phyloP scores from a whole-genome alignment of 352 stramenopile genomes.

The Phytophthora fragariae region DNA sequence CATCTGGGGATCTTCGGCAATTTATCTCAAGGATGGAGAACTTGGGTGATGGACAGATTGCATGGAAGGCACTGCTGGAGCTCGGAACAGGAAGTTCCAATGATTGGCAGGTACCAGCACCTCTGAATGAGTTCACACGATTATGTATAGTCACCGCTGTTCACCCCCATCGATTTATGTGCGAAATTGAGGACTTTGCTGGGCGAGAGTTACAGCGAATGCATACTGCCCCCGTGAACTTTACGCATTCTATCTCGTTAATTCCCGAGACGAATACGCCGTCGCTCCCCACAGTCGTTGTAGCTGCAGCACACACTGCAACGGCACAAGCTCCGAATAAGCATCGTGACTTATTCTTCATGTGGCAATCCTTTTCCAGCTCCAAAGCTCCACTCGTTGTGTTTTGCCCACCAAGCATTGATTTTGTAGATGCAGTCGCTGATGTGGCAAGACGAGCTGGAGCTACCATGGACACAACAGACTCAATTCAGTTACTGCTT shows the following conservation, averaged over 20 bases:
- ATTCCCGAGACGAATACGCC: constrained; percentile 6
- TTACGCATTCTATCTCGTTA: background rate
- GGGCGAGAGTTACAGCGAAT: constrained; percentile 26
- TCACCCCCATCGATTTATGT: constrained; percentile 33
- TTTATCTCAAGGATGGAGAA: constrained; percentile 40
- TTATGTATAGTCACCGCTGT: constrained; percentile 41
- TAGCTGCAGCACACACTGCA: constrained; percentile 20
- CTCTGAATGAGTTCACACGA: constrained; percentile 28
- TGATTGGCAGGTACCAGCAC: constrained; percentile 16
- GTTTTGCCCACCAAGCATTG: constrained; percentile 29
- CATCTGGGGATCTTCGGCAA: constrained; percentile 29
- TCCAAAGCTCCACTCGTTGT: constrained; percentile 44
- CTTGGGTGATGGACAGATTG: constrained; percentile 4
- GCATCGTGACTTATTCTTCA: constrained; percentile 28
- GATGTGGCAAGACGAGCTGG: constrained; percentile 40
- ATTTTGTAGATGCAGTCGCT: constrained; percentile 49
- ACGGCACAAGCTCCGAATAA: constrained; percentile 16
- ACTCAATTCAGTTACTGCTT: constrained; percentile 31
- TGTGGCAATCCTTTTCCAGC: constrained; percentile 55
- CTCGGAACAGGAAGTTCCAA: constrained; percentile 8
- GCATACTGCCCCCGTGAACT: background rate
- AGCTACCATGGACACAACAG: constrained; percentile 40
- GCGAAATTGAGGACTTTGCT: constrained; percentile 44
- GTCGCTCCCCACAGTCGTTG: constrained; percentile 26
- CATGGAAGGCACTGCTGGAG: constrained; percentile 37